Evolutionary conservation across 208 protist species (phyloP), one percentile per base, ranked within the genome.

Genomic region (Novymonas esmeraldas): DNA sequence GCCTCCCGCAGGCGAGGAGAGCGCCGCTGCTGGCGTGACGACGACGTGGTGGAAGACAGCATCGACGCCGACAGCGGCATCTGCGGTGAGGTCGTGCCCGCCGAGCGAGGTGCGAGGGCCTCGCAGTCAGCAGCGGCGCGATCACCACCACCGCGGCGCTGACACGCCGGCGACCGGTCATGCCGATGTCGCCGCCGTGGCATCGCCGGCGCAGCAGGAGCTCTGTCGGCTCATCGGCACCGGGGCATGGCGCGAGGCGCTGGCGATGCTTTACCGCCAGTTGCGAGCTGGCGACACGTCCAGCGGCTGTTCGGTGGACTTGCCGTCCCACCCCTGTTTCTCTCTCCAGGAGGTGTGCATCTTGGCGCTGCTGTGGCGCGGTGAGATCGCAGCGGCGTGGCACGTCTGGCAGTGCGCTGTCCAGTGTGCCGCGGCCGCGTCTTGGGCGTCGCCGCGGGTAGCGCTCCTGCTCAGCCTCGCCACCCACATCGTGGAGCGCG

Each of bases 381-480:
- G 59, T 22, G 13, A 64, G 20, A 16, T 22, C n/a, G 6, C 44
- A n/a, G 42, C 59, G 10, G 59, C 45, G 41, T 64, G 59, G 59
- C 22, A 64, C 9, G 42, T 42, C 42, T 64, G 59, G 59, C 6
- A 34, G 54, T 24, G 56, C 26, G 31, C 39, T 3, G 33, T 61
- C 14, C 26, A 48, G 6, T 1, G 24, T 36, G 56, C 22, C n/a
- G 39, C 26, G 38, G 11, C 20, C 3, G 39, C 22, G 54, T 44
- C 34, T 36, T 18, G 16, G 36, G 18, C 69, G 3, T 59, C 52
- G 24, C 58, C 61, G 20, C 55, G 31, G 24, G 33, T 84, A 24
- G 41, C 82, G 59, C 67, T 77, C 9, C 56, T 73, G 68, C 61
- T 91, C 29, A 52, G 82, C 1, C 51, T 82, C 24, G 86, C 82